Evolutionary conservation across 257 asterid genomes (phyloP), one percentile per base, ranked within the genome.

Genomic region (Schizonepeta tenuifolia): DNA sequence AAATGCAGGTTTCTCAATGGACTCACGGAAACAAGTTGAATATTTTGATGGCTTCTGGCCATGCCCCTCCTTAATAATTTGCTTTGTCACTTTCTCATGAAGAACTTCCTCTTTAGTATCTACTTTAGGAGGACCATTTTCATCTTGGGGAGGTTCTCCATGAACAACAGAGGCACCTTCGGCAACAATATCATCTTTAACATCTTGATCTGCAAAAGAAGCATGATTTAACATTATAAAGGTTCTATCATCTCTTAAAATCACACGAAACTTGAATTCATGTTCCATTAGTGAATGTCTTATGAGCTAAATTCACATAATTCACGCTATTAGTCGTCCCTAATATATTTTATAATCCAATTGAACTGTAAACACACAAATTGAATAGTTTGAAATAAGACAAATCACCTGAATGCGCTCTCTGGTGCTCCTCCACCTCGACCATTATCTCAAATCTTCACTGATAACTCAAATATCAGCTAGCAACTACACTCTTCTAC

Each of bases 11-110:
- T 65, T 40, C 53, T 67, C 66, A 53, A 46, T 26, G 14, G 47
- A 85, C 96, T 88, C 87, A 94, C 99, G 57, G 66, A 94, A 94
- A 86, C 99, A 94, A 69, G 99, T 94, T 11, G 97, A 90, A 75
- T 91, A 91, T 76, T 91, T 94, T 38, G 99, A 85, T 67, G 99
- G 97, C 85, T 87, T 91, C 85, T 86, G 96, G 68, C 96, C 99
- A 77, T 88, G 93, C 59, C 97, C 96, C 78, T 94, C 97, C 82
- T 87, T 94, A 11, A 94, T 75, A 63, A 91, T 83, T 79, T 91
- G 97, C 90, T 89, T 94, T 9, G 80, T 85, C 78, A 94, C 97
- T 82, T 94, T 94, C 76, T 88, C 97, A 46, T 91, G 97, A 61
- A 94, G 93, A 75, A 84, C 84, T 76, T 94, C 97, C 66, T 84